Evolutionary conservation across 305 asterid genomes (phyloP).

Genomic region (Fraxinus dipetala): DNA sequence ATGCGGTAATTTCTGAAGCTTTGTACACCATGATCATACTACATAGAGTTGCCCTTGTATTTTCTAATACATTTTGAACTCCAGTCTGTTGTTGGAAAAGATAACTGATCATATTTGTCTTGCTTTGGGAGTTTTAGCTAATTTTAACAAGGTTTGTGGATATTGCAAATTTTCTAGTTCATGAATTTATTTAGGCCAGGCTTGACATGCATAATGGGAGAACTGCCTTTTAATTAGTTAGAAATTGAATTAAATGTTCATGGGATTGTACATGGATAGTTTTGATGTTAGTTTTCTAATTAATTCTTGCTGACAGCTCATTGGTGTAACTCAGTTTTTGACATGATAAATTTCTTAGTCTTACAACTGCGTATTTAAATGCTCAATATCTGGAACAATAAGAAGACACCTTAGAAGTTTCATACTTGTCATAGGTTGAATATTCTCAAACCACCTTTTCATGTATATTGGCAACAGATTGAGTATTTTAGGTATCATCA

Average conservation of each 20-base stretch:
- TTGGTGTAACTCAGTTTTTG: neutral
- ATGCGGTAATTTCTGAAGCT: slow-evolving; percentile 40
- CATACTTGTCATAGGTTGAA: neutral
- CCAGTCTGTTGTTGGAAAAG: neutral
- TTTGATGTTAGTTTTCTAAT: neutral
- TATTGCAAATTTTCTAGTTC: neutral
- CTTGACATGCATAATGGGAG: neutral
- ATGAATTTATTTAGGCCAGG: neutral
- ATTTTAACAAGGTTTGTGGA: neutral
- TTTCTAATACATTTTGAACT: neutral
- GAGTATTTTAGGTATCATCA: neutral
- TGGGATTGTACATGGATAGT: neutral
- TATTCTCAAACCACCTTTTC: neutral
- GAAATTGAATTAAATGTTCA: neutral
- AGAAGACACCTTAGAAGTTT: neutral
- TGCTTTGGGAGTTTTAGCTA: neutral
- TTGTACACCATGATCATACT: neutral
- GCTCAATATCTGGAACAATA: neutral
- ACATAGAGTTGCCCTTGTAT: slow-evolving; percentile 8
- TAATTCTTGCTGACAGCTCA: neutral
- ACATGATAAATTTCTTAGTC: neutral
- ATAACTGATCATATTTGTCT: neutral
- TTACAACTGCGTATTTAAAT: neutral
- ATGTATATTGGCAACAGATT: neutral
- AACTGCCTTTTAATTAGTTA: neutral